phyloP scores from a whole-genome alignment of 1,284 basidiomycete genomes.

The Cutaneotrichosporon sp. region DNA sequence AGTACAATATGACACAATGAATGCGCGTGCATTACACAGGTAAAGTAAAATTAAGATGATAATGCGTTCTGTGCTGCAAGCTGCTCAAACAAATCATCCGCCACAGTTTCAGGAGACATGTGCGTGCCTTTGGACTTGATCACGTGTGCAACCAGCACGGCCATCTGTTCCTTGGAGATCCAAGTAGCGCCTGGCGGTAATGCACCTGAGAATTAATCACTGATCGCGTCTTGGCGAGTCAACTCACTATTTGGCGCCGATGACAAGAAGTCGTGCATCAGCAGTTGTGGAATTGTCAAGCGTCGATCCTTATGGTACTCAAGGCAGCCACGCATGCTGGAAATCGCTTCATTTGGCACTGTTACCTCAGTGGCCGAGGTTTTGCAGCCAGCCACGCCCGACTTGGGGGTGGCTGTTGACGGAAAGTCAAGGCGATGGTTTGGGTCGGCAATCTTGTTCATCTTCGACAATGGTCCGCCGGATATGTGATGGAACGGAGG shows the following conservation, averaged over 20 bases:
- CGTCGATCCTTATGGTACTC: conserved; percentile 50
- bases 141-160: conserved; percentile 33
- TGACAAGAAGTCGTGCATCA: conserved; percentile 49
- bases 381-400: not conserved
- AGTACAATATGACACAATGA: not conserved
- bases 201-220: not conserved
- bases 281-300: conserved; percentile 51
- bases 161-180: conserved; percentile 42
- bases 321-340: conserved; percentile 51
- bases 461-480: conserved; percentile 60
- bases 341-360: conserved; percentile 49
- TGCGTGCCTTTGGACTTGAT: conserved; percentile 5
- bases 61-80: conserved; percentile 28
- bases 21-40: not conserved
- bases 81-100: conserved; percentile 38
- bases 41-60: not conserved
- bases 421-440: conserved; percentile 51
- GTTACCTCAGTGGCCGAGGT: conserved; percentile 19
- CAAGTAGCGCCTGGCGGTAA: conserved; percentile 35
- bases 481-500: conserved; percentile 85
- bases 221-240: not conserved
- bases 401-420: not conserved
- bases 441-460: conserved; percentile 53
- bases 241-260: conserved; percentile 21
- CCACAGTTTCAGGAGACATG: conserved; percentile 20